Evolutionary conservation across 805 yeast species (phyloP).

Genomic region (Cyberlindnera nakhonratchasimensis): DNA sequence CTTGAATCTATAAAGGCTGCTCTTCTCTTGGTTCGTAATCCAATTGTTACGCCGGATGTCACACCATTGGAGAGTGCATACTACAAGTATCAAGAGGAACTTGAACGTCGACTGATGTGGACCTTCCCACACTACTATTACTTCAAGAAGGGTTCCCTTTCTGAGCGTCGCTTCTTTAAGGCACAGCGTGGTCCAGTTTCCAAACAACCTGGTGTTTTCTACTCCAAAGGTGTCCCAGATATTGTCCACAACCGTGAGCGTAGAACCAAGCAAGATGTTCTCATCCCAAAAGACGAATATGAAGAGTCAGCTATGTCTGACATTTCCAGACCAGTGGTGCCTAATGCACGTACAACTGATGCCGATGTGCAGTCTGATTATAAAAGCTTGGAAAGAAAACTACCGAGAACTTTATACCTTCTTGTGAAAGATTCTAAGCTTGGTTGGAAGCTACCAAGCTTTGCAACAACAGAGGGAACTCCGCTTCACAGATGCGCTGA

Average conservation of each 20-base stretch:
- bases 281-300: conserved; percentile 56
- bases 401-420: conserved; percentile 77
- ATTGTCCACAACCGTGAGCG: conserved; percentile 87
- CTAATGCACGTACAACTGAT: conserved; percentile 68
- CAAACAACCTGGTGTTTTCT: conserved; percentile 72
- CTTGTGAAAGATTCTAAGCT: conserved; percentile 46
- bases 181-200: conserved; percentile 74
- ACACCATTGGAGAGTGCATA: conserved; percentile 70
- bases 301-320: conserved; percentile 46
- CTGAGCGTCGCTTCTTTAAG: conserved; percentile 74
- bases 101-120: conserved; percentile 93
- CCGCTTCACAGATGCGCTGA: conserved; percentile 71
- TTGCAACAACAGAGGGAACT: conserved; percentile 40
- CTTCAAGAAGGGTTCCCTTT: conserved; percentile 83
- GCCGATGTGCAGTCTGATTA: conserved; percentile 68
- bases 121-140: conserved; percentile 93
- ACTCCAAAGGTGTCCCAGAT: conserved; percentile 81
- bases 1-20: conserved; percentile 38
- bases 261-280: conserved; percentile 70
- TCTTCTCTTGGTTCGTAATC: conserved; percentile 72
- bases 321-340: conserved; percentile 63
- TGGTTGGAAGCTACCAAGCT: conserved; percentile 81
- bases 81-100: conserved; percentile 78
- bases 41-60: conserved; percentile 77
- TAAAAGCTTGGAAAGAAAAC: conserved; percentile 70